Evolutionary conservation across 331 rosid species (phyloP), one percentile per base, ranked within the genome.

Genomic region (Rosa hybrid): DNA sequence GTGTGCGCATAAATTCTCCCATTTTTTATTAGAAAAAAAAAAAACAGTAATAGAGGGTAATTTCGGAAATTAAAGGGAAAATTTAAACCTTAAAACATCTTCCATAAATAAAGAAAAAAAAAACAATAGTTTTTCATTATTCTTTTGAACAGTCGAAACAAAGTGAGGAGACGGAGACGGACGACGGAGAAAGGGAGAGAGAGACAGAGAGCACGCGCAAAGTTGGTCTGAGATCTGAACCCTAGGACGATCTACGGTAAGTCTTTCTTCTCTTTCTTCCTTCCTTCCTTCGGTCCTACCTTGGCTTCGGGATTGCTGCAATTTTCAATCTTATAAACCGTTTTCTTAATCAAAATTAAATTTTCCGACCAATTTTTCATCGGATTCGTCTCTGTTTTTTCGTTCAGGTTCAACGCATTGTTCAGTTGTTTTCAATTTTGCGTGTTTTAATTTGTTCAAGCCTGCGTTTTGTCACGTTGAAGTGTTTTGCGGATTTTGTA

Each of bases 181-280:
- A 18, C 44, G 39, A 17, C 16, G 23, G 13, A 25, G 60, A 71
- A 12, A 7, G 77, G 2, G 77, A 21, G 30, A 48, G 42, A 25
- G 45, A 27, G 59, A 27, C 18, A 6, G 77, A 2, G 77, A 3
- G 39, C 13, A 67, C 34, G 4, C 16, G 45, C 41, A 2, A 13
- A 41, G 41, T 16, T 41, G 78, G 39, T 20, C 78, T 57, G 69
- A 41, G 78, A 75, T 75, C 78, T 41, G 69, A 75, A 75, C 17
- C 54, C 46, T 7, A 56, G 9, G 17, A 10, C 38, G 9, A 41
- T 75, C 69, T 51, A 48, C 39, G 69, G 78, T 75, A 57, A 59
- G 78, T 50, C 77, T 53, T 73, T 13, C 0, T 72, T 14, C 14
- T 34, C 39, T 12, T 73, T 38, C 64, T 9, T 7, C 46, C 23